Conservation (phyloP, 108 stramenopile genomes). For the Skeletonema tropicum region DNA sequence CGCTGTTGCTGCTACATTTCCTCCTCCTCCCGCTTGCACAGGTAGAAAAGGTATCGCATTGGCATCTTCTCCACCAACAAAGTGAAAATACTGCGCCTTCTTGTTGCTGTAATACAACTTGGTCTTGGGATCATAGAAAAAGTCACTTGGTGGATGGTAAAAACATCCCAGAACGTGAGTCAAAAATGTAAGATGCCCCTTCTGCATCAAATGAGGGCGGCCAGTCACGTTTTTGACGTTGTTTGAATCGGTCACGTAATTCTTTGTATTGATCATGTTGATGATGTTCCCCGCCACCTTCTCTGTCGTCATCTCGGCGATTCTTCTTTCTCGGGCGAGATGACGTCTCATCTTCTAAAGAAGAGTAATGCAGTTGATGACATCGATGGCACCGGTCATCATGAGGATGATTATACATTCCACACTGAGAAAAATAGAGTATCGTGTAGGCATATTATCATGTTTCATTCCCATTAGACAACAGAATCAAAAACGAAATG, state of each 20-base stretch:
- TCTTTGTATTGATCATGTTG: constrained; percentile 15
- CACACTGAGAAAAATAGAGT: constrained; percentile 20
- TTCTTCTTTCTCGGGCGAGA: constrained; percentile 2
- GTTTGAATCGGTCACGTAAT: constrained; percentile 9
- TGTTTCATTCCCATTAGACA: constrained; percentile 2
- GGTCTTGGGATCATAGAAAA: constrained; percentile 86
- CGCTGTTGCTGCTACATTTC: constrained; percentile 11
- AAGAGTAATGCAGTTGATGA: constrained; percentile 2
- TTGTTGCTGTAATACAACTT: constrained; percentile 80
- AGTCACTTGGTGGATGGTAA: constrained; percentile 74
- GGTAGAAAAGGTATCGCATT: constrained; percentile 1
- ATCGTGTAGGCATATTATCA: not conserved
- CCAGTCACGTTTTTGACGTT: constrained; percentile 52
- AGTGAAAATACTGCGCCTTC: constrained; percentile 62
- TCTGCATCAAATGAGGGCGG: constrained; percentile 74
- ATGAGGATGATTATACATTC: constrained; percentile 20
- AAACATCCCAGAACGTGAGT: constrained; percentile 81
- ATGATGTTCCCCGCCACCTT: constrained; percentile 5
- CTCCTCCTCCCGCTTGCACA: constrained; percentile 4
- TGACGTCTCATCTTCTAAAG: constrained; percentile 1
- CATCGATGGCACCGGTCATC: constrained; percentile 37
- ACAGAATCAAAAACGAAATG: not conserved
- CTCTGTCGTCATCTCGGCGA: constrained; percentile 6
- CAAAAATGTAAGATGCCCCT: constrained; percentile 77
- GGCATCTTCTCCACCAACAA: constrained; percentile 34